These are phyloP conservation scores for Alternaria triticimaculans DNA, from an alignment of 2,329 filamentous ascomycete species.

Conservation along the genomic window DNA sequence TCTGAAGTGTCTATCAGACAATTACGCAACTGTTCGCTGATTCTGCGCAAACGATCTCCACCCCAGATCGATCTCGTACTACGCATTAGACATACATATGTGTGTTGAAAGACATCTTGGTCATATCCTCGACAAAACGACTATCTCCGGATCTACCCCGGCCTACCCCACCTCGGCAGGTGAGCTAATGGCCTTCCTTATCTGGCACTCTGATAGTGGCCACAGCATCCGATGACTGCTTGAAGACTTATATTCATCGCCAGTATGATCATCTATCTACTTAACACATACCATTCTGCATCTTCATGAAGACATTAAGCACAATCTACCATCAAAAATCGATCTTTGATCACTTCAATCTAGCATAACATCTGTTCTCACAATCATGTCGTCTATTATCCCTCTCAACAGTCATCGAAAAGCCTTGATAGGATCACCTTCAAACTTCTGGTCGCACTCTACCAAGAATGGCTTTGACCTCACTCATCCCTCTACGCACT, in stretches of 20 bases:
- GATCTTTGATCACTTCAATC: neutral
- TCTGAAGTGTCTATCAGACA: neutral
- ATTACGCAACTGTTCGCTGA: neutral
- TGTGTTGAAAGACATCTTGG: neutral
- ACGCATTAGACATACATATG: neutral
- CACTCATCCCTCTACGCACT: conserved; percentile 49
- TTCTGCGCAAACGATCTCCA: neutral
- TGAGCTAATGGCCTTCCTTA: conserved; percentile 17
- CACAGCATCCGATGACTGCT: neutral
- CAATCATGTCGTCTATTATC: conserved; percentile 8
- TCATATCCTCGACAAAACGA: conserved; percentile 8
- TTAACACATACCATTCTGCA: neutral
- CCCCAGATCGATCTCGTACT: neutral
- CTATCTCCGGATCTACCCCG: conserved; percentile 20
- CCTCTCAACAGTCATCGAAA: conserved; percentile 25
- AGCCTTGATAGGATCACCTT: conserved; percentile 51
- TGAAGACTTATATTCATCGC: neutral
- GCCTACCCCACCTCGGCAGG: conserved; percentile 23
- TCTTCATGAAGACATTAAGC: neutral
- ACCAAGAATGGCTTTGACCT: conserved; percentile 55
- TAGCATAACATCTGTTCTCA: neutral
- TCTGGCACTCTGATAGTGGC: conserved; percentile 15
- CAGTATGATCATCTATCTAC: neutral
- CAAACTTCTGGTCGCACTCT: conserved; percentile 56
- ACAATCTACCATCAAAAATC: neutral